Conservation (phyloP, 768 basidiomycete species). For the Xanthoconium stramineum region DNA sequence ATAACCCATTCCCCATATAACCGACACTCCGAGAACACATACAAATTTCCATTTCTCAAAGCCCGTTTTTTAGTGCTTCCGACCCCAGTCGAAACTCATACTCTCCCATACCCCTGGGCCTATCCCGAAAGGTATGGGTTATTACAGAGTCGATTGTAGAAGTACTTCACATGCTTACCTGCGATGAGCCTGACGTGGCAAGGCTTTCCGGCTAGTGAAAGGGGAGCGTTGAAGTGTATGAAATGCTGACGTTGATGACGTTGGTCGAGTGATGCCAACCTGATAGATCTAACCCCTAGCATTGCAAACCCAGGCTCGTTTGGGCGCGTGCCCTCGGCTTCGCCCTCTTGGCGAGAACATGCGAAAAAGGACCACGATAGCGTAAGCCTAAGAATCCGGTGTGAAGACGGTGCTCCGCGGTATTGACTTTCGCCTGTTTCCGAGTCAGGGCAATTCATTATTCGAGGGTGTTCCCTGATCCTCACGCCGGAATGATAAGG, state of each 20-base stretch:
- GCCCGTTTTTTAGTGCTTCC: too few species aligned
- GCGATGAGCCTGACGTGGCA: background rate
- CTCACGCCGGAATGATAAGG: constrained; percentile 7
- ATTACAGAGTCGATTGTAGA: too few species aligned
- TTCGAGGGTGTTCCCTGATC: constrained; percentile 17
- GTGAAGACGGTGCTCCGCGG: constrained; percentile 13
- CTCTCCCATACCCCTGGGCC: too few species aligned
- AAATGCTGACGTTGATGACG: too few species aligned
- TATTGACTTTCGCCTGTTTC: constrained; percentile 2
- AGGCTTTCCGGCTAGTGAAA: background rate
- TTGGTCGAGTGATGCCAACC: background rate
- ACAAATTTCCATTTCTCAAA: too few species aligned
- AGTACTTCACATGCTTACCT: background rate
- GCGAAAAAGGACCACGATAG: background rate
- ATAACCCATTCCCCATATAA: too few species aligned
- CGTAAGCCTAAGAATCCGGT: background rate
- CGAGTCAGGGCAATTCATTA: constrained; percentile 1
- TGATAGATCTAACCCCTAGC: background rate
- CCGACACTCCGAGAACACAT: too few species aligned
- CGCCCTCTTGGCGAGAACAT: background rate
- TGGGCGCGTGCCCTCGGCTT: background rate
- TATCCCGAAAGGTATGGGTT: too few species aligned
- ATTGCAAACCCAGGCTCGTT: background rate
- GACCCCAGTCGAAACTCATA: too few species aligned
- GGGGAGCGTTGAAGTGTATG: background rate